These are phyloP conservation scores for Fagopyrum tataricum DNA, from an alignment of 148 eudicot species.

Conservation along the genomic window DNA sequence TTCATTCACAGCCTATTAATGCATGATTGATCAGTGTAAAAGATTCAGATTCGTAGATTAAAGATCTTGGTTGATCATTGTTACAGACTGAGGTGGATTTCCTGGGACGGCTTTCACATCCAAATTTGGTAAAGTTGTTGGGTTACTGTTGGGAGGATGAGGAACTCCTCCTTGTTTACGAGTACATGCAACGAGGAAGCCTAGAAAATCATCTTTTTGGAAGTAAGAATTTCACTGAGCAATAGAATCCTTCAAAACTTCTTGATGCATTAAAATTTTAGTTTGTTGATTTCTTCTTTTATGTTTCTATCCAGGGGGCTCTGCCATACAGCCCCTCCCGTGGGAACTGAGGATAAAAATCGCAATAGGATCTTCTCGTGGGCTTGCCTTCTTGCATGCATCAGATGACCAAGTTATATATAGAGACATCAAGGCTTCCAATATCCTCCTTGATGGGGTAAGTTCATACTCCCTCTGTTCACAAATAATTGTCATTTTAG, in stretches of 20 bases:
- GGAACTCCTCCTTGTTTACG: constrained; percentile 72
- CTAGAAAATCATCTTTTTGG: constrained; percentile 78
- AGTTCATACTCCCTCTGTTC: too few species aligned
- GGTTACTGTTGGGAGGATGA: constrained; percentile 70
- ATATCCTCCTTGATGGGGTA: constrained; percentile 77
- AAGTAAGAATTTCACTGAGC: constrained; percentile 34
- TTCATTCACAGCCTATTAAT: too few species aligned
- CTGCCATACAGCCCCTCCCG: constrained; percentile 66
- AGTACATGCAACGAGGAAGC: constrained; percentile 70
- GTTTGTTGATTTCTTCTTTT: neutral
- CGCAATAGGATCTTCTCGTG: constrained; percentile 73
- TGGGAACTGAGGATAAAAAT: constrained; percentile 75
- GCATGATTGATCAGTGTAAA: neutral
- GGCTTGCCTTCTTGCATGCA: constrained; percentile 54
- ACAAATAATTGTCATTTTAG: neutral
- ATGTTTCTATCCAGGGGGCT: constrained; percentile 36
- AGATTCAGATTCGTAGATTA: neutral
- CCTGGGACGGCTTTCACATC: constrained; percentile 78
- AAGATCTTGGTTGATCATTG: neutral
- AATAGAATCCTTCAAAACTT: too few species aligned
- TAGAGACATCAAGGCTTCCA: constrained; percentile 75
- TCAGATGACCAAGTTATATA: constrained; percentile 53
- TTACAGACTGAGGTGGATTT: constrained; percentile 78
- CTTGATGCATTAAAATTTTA: too few species aligned
- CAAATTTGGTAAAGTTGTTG: constrained; percentile 66